A percentile compares a stretch with the other conserved stretches of the same genome.
phyloP scores from a whole-genome alignment of 768 basidiomycete genomes.

The Naganishia onofrii region DNA sequence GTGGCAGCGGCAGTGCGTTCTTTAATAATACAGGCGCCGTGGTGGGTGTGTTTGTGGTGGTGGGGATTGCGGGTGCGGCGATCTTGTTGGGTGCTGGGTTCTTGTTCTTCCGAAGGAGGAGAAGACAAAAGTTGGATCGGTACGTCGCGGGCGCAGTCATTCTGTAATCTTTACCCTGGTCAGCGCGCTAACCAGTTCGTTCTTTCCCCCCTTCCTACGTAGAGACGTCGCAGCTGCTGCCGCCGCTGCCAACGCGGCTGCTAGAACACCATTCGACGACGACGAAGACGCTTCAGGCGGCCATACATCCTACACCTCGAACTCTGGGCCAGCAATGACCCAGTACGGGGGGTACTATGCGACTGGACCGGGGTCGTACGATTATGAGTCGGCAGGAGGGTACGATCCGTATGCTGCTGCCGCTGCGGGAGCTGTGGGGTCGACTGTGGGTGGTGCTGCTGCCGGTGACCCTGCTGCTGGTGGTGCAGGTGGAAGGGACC shows the following conservation, averaged over 20 bases:
- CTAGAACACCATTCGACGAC: conserved; percentile 47
- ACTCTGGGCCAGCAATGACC: conserved; percentile 42
- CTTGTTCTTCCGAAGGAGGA: conserved; percentile 50
- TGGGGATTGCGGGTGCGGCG: conserved; percentile 65
- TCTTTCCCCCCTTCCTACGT: background rate
- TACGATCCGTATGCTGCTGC: conserved; percentile 48
- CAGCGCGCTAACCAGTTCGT: background rate
- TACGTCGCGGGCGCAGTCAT: background rate
- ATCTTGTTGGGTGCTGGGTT: conserved; percentile 57
- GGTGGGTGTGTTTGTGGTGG: conserved; percentile 69
- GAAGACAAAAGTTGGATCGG: conserved; percentile 49
- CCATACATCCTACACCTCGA: conserved; percentile 28
- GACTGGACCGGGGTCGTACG: conserved; percentile 43
- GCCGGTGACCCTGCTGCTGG: conserved; percentile 34
- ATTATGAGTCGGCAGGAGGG: conserved; percentile 48
- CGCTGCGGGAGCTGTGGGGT: conserved; percentile 29
- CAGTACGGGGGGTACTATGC: conserved; percentile 50
- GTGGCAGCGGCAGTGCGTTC: conserved; percentile 27
- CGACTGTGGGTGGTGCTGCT: conserved; percentile 28
- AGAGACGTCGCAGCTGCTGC: conserved; percentile 50
- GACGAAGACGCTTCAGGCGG: conserved; percentile 42
- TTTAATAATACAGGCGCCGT: conserved; percentile 73
- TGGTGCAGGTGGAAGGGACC: too few species aligned
- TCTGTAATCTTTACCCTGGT: background rate
- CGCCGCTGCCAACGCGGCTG: conserved; percentile 46